These are phyloP conservation scores for Rhodamnia argentea DNA, from an alignment of 345 rosid genomes.

Conservation along the genomic window DNA sequence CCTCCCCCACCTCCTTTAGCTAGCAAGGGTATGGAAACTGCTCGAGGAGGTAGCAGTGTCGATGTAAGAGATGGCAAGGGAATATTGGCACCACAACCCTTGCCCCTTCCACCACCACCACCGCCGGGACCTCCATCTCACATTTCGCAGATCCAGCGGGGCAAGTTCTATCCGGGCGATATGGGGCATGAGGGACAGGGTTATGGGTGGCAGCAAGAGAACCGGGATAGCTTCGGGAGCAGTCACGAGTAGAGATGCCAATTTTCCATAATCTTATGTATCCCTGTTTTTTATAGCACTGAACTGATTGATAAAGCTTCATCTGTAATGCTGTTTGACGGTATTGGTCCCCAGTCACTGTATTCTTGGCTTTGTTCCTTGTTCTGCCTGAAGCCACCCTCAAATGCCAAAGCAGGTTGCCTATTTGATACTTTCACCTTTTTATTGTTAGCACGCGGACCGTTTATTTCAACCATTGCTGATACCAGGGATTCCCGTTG, in stretches of 20 bases:
- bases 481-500: background rate
- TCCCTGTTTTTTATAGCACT: background rate
- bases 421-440: background rate
- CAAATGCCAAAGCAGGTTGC: background rate
- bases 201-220: constrained; percentile 75
- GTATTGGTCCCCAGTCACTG: background rate
- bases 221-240: constrained; percentile 51
- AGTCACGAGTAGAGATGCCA: constrained; percentile 32
- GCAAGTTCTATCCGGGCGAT: constrained; percentile 39
- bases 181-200: constrained; percentile 49
- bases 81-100: constrained; percentile 34
- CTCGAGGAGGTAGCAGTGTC: constrained; percentile 19
- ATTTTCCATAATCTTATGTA: constrained; percentile 1
- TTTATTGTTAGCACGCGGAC: background rate
- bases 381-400: background rate
- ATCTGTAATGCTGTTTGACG: background rate
- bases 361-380: background rate
- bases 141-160: constrained; percentile 33
- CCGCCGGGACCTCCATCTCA: constrained; percentile 23
- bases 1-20: constrained; percentile 18
- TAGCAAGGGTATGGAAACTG: constrained; percentile 10
- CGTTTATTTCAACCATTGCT: background rate
- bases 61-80: constrained; percentile 48
- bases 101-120: constrained; percentile 32
- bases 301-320: background rate